Base-by-base conservation (phyloP, 129 eudicot genomes). In the Smallanthus sonchifolius region DNA sequence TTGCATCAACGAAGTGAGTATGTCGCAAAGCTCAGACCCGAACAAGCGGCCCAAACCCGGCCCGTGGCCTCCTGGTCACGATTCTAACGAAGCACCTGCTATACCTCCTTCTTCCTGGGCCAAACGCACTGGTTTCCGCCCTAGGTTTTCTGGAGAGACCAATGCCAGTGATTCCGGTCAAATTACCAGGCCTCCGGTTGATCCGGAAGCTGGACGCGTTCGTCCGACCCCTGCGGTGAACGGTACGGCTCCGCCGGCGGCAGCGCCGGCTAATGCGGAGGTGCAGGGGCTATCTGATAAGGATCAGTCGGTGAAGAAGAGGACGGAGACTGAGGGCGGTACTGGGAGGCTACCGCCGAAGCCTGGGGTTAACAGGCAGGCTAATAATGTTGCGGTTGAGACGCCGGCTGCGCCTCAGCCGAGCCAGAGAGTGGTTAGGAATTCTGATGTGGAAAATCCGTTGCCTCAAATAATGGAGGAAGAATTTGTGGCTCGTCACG, bases 61-160 rank as follows among this genome's bases (percentile, higher is more conserved):
- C 4, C 97, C 86, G 68, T 80, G 83, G 84, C 90, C 92, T 28
- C 87, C 96, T 0, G 88, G 80, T 36, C 88, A 86, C 34, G 90
- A 89, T 16, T 52, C 92, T 43, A 63, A 51, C 62, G 83, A 55
- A 24, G 17, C 83, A 72, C 78, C 85, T 32, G 80, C 99, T 80
- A 83, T 91, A 85, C 99, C 96, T 78, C 94, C 96, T 4, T 79
- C 97, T 10, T 83, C 99, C 1, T 95, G 99, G 99, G 99, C 99
- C 20, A 95, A 95, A 75, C 85, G 87, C 43, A 95, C 99, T 40
- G 97, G 97, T 8, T 95, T 95, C 73, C 92, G 90, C 15, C 99
- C 99, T 9, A 95, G 93, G 73, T 95, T 91, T 83, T 95, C 99
- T 38, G 97, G 99, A 4, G 99, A 95, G 85, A 82, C 97, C 70